Evolutionary conservation across 2,329 filamentous ascomycete genomes (phyloP), one percentile per base, ranked within the genome.

Genomic region (Aureobasidium subglaciale): DNA sequence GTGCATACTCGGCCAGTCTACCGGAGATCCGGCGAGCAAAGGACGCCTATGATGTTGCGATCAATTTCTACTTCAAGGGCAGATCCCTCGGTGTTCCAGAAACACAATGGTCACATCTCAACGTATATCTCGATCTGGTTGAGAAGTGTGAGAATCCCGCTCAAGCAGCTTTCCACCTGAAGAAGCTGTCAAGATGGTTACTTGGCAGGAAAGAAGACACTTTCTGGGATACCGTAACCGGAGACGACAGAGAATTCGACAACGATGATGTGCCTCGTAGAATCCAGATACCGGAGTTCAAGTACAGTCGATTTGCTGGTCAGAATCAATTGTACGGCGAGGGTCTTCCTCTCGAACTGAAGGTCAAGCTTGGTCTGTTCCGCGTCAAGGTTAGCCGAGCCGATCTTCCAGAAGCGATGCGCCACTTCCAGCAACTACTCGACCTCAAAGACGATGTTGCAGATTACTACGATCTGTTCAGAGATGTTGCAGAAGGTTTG

Each of bases 171-270:
- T 70, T 70, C 25, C 81, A 86, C 59, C 75, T 95, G 11, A 93
- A 88, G 67, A 76, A 77, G 2, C 71, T 96, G 15, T 82, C 87
- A 20, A 79, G 95, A 56, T 96, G 90, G 90, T 77, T 96, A 55
- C 76, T 96, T 35, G 88, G 88, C 8, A 84, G 93, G 46, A 74
- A 78, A 32, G 74, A 80, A 4, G 91, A 99, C 67, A 70, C 65
- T 0, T 89, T 84, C 64, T 99, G 93, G 93, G 86, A 95, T 57
- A 67, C 78, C 60, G 75, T 60, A 38, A 52, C 56, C 9, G 59
- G 79, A 27, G 76, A 81, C 5, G 89, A 96, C 66, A 80, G 90
- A 56, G 93, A 99, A 71, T 99, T 90, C 83, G 93, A 99, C 67
- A 71, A 80, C 5, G 79, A 85, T 41, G 82, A 90, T 64, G 76